phyloP scores from a whole-genome alignment of 352 stramenopile genomes.

The Globisporangium yorkense region DNA sequence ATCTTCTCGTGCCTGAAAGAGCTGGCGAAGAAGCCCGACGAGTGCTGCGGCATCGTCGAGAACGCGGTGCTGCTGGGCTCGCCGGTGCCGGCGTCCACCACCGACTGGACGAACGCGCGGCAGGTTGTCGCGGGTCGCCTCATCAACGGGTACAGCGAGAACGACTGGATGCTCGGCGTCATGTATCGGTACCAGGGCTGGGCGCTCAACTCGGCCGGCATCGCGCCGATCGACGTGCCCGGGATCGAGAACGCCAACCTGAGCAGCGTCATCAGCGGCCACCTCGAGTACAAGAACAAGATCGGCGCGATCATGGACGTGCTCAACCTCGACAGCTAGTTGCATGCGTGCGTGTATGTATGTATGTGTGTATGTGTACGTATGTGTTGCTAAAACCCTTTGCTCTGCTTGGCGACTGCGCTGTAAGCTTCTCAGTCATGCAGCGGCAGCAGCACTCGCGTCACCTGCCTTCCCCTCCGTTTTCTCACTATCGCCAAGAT shows the following conservation, averaged over 20 bases:
- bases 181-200: conserved; percentile 89
- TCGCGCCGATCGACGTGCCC: conserved; percentile 50
- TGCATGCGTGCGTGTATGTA: background rate
- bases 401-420: conserved; percentile 35
- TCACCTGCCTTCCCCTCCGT: background rate
- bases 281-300: conserved; percentile 88
- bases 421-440: conserved; percentile 34
- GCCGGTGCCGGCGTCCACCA: conserved; percentile 42
- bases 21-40: conserved; percentile 53
- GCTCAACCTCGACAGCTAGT: conserved; percentile 55
- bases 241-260: conserved; percentile 85
- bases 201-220: conserved; percentile 73
- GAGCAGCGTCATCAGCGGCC: conserved; percentile 67
- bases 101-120: conserved; percentile 69
- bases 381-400: conserved; percentile 10
- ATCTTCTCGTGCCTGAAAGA: conserved; percentile 89
- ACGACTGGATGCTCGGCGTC: conserved; percentile 89
- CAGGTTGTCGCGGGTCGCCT: conserved; percentile 77
- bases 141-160: conserved; percentile 89
- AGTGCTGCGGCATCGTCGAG: conserved; percentile 78
- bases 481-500: conserved; percentile 20
- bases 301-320: conserved; percentile 78
- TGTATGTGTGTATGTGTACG: too few relatives aligned
- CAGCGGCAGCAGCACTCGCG: too few relatives aligned
- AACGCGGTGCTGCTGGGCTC: conserved; percentile 86